Evolutionary conservation across 2,329 filamentous ascomycete genomes (phyloP), one percentile per base, ranked within the genome.

Genomic region (Mariannaea sp.): DNA sequence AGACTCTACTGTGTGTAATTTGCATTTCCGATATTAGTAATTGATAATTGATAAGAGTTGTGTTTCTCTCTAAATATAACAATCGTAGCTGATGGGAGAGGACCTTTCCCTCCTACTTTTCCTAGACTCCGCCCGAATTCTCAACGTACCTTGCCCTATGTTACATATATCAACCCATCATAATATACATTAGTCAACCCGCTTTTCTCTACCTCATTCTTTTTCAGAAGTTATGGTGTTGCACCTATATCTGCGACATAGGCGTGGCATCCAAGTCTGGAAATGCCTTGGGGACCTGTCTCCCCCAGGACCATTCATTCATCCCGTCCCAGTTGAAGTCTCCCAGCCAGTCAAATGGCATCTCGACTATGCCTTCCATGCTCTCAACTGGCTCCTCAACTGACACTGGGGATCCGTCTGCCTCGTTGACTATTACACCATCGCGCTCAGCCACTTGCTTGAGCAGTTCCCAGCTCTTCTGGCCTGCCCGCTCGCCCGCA

Each of bases 361-460:
- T 62, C 9, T 66, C 64, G 49, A 64, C 50, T 4, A 66, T 54
- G 2, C 57, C 59, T 30, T 65, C 60, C 60, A 66, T 65, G 19
- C 19, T 43, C 43, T 50, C 56, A 7, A 43, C 42, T 27, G 6
- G 50, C 17, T 50, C 32, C 16, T 50, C 43, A 3, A 29, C 51
- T 6, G 46, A 35, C 19, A 33, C 43, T 5, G 55, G 53, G 29
- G 53, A 55, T 7, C 55, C 57, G 7, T 53, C 46, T 8, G 58
- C 41, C 0, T 60, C 51, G 12, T 44, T 53, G 1, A 57, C 26
- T 0, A 43, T 42, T 5, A 58, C 30, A 2, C 64, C 64, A 9
- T 66, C 64, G 3, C 60, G 54, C 33, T 65, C 64, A 1, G 73
- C 72, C 30, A 71, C 57, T 32, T 71, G 68, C 42, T 65, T 66